Conservation (phyloP, 768 basidiomycete species). For the Lyophyllum atratum region DNA sequence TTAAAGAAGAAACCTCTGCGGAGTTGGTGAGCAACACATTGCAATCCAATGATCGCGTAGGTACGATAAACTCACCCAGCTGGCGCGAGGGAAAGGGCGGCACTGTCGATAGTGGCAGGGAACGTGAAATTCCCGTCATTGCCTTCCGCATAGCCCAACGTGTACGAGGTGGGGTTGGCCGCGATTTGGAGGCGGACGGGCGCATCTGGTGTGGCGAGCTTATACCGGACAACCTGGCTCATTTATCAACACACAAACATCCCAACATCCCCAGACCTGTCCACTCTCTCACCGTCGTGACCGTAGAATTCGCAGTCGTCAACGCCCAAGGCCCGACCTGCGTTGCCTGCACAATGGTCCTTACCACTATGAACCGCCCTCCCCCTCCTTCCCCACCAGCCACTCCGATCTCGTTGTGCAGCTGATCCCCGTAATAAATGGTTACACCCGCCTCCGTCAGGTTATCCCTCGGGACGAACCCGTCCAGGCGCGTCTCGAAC, state of each 20-base stretch:
- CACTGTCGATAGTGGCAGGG: constrained; percentile 31
- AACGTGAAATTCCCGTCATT: constrained; percentile 22
- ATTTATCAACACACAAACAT: no score
- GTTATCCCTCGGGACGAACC: constrained; percentile 29
- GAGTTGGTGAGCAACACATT: neutral
- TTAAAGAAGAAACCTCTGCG: constrained; percentile 39
- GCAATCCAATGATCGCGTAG: no score
- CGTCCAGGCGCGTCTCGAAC: constrained; percentile 35
- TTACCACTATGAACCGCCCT: constrained; percentile 27
- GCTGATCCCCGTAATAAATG: constrained; percentile 35
- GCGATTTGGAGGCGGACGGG: constrained; percentile 32
- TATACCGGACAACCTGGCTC: constrained; percentile 21
- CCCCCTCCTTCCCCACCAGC: constrained; percentile 22
- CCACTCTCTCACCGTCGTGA: constrained; percentile 31
- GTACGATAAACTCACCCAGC: constrained; percentile 28
- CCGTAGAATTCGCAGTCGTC: constrained; percentile 29
- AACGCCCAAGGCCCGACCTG: constrained; percentile 38
- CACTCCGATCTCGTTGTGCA: constrained; percentile 40
- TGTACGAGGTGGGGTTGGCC: constrained; percentile 30
- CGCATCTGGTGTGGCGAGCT: constrained; percentile 21
- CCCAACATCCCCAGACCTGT: no score
- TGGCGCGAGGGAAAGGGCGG: constrained; percentile 32
- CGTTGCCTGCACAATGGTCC: constrained; percentile 29
- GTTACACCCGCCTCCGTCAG: constrained; percentile 39
- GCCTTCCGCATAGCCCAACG: constrained; percentile 35